Percentiles rank a stretch among this genome's conserved stretches.
Evolutionary conservation across 1,284 basidiomycete genomes (phyloP).

Genomic region (Leccinum fallax): DNA sequence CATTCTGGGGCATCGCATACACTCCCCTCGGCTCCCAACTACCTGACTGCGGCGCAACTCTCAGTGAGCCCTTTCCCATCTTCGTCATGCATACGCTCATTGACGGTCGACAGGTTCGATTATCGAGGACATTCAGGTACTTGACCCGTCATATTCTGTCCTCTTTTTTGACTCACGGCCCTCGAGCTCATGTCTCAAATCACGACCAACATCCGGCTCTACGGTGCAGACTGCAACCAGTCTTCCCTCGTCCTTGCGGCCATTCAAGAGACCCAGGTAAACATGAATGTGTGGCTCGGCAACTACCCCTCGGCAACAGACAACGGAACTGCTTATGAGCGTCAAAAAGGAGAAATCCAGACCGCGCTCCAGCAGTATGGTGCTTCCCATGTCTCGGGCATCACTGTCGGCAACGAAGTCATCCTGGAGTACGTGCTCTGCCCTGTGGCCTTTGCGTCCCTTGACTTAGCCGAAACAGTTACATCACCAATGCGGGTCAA

Average conservation of each 20-base stretch:
- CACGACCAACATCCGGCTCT: slow-evolving; percentile 56
- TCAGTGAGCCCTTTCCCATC: slow-evolving; percentile 39
- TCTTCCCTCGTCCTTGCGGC: slow-evolving; percentile 69
- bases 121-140: slow-evolving; percentile 55
- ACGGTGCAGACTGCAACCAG: slow-evolving; percentile 63
- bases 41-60: slow-evolving; percentile 51
- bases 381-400: slow-evolving; percentile 72
- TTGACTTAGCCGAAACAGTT: slow-evolving; percentile 42
- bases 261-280: slow-evolving; percentile 86
- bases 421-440: slow-evolving; percentile 67
- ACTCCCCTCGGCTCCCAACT: slow-evolving; percentile 60
- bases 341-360: slow-evolving; percentile 72
- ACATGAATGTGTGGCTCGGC: slow-evolving; percentile 86
- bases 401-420: slow-evolving; percentile 85
- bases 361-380: slow-evolving; percentile 80
- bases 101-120: slow-evolving; percentile 37
- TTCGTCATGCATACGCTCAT: slow-evolving; percentile 3
- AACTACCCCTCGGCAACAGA: slow-evolving; percentile 71
- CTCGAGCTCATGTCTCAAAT: slow-evolving; percentile 58
- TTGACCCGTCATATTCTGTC: not conserved
- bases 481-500: slow-evolving; percentile 46
- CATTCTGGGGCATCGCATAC: slow-evolving; percentile 77
- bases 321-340: slow-evolving; percentile 65
- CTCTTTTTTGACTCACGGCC: slow-evolving; percentile 13
- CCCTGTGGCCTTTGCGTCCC: not conserved